Evolutionary conservation across 2,329 filamentous ascomycete species (phyloP), one percentile per base, ranked within the genome.

Genomic region (Alternaria ethzedia): DNA sequence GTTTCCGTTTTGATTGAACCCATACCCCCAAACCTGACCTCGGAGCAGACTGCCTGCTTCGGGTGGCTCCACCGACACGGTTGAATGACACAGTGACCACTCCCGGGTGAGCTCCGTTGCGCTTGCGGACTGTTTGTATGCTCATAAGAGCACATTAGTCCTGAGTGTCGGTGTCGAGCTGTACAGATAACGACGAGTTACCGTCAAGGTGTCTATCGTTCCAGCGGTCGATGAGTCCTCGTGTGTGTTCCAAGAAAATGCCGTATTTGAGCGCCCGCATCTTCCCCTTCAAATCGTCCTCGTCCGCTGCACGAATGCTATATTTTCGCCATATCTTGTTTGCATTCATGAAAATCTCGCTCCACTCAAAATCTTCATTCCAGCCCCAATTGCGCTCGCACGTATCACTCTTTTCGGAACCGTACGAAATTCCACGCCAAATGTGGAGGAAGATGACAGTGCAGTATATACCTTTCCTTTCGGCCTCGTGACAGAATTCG

Each of bases 301-400:
- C 45, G 3, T 0, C 6, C 9, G 21, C 21, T n/a, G 45, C 4
- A 47, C 11, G 0, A 25, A 47, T 6, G 0, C 0, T 8, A 25
- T 46, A 6, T 23, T 46, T 46, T 6, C 12, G 44, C 44, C 44
- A 46, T 5, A 0, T 13, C 7, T n/a, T 47, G 45, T 15, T 47
- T 5, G 15, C 13, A 1, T 23, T 0, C 4, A 6, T 9, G 26
- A 8, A 8, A 25, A n/a, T 2, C 15, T 25, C 17, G 8, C 45
- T 47, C 45, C 45, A 26, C 2, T 10, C 23, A 10, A 25, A 7
- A 13, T 47, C 45, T n/a, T 15, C 13, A 8, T 47, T 47, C 45
- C 45, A 47, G 1, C 45, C 45, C 43, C 43, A 21, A 7, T 4
- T 6, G 3, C 43, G 43, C 43, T 45, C 43, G n/a, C 13, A 13